Evolutionary conservation across 2,329 filamentous ascomycete species (phyloP).

Genomic region (Trichophyton mentagrophytes): DNA sequence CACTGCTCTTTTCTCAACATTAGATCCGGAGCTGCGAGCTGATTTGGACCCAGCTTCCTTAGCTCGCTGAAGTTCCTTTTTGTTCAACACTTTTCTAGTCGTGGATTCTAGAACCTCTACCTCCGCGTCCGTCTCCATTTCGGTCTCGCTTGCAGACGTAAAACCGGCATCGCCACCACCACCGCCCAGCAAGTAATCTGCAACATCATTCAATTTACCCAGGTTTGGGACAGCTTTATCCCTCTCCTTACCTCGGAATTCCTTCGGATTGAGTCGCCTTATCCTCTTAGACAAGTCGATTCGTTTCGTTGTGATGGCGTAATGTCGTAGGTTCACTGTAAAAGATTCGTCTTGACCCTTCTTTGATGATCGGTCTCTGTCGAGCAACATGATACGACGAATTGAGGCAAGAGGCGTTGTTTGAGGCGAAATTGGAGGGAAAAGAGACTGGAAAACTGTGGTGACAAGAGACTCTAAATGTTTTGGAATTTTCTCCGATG

Average conservation of each 20-base stretch:
- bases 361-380: constrained; percentile 50
- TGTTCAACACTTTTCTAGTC: constrained; percentile 42
- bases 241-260: constrained; percentile 56
- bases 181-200: constrained; percentile 75
- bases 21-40: constrained; percentile 33
- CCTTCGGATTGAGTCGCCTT: constrained; percentile 69
- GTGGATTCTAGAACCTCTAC: constrained; percentile 61
- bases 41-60: constrained; percentile 34
- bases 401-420: constrained; percentile 84
- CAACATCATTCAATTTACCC: constrained; percentile 79
- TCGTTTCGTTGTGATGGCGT: constrained; percentile 81
- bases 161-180: constrained; percentile 51
- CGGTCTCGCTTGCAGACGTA: constrained; percentile 83
- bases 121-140: constrained; percentile 87
- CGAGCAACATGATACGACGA: constrained; percentile 75
- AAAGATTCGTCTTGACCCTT: constrained; percentile 51
- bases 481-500: constrained; percentile 61
- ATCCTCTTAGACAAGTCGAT: constrained; percentile 76
- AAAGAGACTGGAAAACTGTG: constrained; percentile 89
- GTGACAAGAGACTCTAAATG: constrained; percentile 88
- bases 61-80: constrained; percentile 38
- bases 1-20: constrained; percentile 72
- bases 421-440: constrained; percentile 89
- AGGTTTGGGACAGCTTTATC: constrained; percentile 67
- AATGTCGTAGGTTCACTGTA: constrained; percentile 79